Evolutionary conservation across 495 filamentous ascomycete genomes (phyloP), one percentile per base, ranked within the genome.

Genomic region (Beverwykella pulmonaria): DNA sequence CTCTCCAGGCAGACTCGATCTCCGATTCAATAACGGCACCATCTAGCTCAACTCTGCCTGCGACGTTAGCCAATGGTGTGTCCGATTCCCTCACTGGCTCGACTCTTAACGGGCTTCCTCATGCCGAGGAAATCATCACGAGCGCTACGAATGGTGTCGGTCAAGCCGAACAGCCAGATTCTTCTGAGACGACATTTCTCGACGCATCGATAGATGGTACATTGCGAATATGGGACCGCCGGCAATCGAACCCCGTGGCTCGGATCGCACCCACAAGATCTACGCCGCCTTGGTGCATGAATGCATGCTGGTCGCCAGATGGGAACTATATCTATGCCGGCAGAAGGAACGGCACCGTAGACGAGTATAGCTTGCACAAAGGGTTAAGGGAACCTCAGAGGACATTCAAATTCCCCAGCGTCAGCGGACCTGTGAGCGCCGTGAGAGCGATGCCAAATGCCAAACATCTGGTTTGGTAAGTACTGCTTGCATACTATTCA

Each of bases 251-350:
- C 58, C 88, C 95, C 2, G 80, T 97, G 14, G 92, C 95, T 29
- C 84, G 86, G 36, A 92, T 97, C 53, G 81, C 79, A 17, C 88
- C 90, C 56, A 80, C 82, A 10, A 81, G 79, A 23, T 88, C 89
- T 55, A 87, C 88, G 7, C 92, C 95, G 2, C 94, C 92, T 9
- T 98, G 95, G 95, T 97, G 93, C 76, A 98, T 96, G 89, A 91
- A 89, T 65, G 92, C 92, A n/a, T 95, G 91, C 77, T 98, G 95
- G 94, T 92, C 88, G 64, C 92, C 92, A 1, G 90, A 96, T 77
- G 94, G 94, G 26, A 97, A 98, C 76, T 93, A 84, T 77, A 92
- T 98, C 60, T 98, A 96, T 77, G 92, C 90, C 17, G 94, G 94
- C 5, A 84, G 94, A 39, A 83, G 95, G 57, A 98, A 98, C 76